These are phyloP conservation scores for Hura crepitans DNA, from an alignment of 441 rosid genomes.

Conservation along the genomic window DNA sequence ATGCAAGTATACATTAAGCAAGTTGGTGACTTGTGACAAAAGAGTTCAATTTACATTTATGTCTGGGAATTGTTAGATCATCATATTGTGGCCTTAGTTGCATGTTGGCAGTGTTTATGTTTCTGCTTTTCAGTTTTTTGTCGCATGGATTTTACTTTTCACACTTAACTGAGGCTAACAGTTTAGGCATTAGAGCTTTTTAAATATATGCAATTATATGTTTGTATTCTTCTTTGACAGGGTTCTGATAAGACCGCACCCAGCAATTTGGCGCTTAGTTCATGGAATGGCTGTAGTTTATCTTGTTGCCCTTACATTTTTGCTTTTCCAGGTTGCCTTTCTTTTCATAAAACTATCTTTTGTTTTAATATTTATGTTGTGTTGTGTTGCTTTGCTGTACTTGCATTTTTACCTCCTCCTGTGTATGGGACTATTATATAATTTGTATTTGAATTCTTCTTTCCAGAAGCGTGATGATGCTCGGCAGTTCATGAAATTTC, in stretches of 20 bases:
- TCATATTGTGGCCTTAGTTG: not conserved
- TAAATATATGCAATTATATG: not conserved
- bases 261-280: conserved; percentile 97
- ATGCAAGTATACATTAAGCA: not conserved
- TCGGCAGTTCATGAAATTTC: conserved; percentile 95
- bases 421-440: conserved; percentile 22
- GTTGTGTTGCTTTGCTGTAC: not conserved
- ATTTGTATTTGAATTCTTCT: conserved; percentile 12
- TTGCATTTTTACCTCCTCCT: not conserved
- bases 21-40: not conserved
- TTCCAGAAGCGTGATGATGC: conserved; percentile 94
- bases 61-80: not conserved
- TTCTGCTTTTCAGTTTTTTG: not conserved
- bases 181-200: not conserved
- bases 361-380: not conserved
- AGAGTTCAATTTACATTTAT: not conserved
- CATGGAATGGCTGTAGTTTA: conserved; percentile 98
- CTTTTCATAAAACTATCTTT: not conserved
- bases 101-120: not conserved
- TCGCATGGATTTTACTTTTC: not conserved
- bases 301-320: conserved; percentile 88
- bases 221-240: conserved; percentile 47
- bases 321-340: conserved; percentile 87
- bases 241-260: conserved; percentile 94
- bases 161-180: not conserved